Conservation (phyloP, 805 yeast genomes). For the Wickerhamiella bombiphila region DNA sequence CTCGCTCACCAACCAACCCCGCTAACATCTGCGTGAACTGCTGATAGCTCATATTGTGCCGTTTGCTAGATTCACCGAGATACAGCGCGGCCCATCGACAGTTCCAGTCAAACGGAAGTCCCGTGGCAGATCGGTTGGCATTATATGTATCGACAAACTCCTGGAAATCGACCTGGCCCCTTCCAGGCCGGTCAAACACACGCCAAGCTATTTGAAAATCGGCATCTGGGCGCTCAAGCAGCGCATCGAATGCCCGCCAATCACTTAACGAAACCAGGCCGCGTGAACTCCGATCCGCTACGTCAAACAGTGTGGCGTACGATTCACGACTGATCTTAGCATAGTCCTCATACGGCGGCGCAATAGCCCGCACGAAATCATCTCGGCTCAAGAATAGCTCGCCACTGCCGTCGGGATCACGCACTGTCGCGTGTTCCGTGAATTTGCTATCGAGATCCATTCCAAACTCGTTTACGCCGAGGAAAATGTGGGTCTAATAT, state of each 20-base stretch:
- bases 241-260: slow-evolving; percentile 55
- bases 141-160: slow-evolving; percentile 28
- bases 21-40: slow-evolving; percentile 32
- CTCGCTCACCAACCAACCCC: slow-evolving; percentile 33
- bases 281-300: slow-evolving; percentile 57
- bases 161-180: slow-evolving; percentile 27
- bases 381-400: slow-evolving; percentile 25
- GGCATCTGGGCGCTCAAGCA: slow-evolving; percentile 40
- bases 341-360: slow-evolving; percentile 32
- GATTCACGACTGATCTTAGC: slow-evolving; percentile 42
- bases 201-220: slow-evolving; percentile 37
- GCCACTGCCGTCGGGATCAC: too few species aligned
- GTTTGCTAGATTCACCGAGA: slow-evolving; percentile 25
- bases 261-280: slow-evolving; percentile 59
- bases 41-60: slow-evolving; percentile 28
- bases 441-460: too few species aligned
- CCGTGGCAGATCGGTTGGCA: slow-evolving; percentile 22
- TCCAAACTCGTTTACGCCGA: too few species aligned
- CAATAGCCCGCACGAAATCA: slow-evolving; percentile 32
- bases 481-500: too few species aligned
- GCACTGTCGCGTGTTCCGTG: too few species aligned
- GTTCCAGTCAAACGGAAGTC: slow-evolving; percentile 32
- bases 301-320: slow-evolving; percentile 58
- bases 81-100: slow-evolving; percentile 29
- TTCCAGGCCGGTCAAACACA: slow-evolving; percentile 28